phyloP scores from a whole-genome alignment of 345 rosid species.

The Populus simonii region DNA sequence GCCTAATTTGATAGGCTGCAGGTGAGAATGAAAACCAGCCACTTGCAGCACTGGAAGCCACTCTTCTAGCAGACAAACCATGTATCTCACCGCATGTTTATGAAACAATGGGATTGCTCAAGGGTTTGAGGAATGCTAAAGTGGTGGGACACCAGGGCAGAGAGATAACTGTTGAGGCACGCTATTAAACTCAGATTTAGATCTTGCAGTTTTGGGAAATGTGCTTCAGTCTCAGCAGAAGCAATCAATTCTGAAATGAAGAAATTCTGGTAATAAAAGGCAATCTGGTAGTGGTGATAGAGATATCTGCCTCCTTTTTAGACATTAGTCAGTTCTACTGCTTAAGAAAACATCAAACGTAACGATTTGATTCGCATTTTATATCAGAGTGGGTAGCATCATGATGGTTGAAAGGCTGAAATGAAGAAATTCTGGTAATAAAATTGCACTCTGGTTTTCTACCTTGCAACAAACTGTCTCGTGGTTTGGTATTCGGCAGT shows the following conservation, averaged over 20 bases:
- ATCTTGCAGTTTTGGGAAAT: neutral
- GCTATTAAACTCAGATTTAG: neutral
- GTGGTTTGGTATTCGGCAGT: neutral
- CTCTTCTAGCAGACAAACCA: neutral
- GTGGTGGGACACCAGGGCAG: neutral
- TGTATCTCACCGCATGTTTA: neutral
- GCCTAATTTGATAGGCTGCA: neutral
- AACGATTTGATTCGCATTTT: neutral
- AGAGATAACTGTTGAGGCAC: neutral
- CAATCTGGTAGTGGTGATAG: no score
- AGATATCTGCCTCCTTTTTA: neutral
- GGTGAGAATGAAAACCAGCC: neutral
- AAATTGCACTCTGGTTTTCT: neutral
- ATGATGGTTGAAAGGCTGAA: neutral
- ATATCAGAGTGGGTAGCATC: no score
- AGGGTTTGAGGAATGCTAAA: neutral
- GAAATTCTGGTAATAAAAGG: neutral
- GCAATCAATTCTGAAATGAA: neutral
- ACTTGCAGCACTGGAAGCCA: neutral
- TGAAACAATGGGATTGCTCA: neutral
- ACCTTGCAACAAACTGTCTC: neutral
- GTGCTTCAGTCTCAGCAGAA: neutral
- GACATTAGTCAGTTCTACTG: neutral
- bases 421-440: no score
- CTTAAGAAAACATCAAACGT: neutral